Evolutionary conservation across 441 rosid genomes (phyloP).

Genomic region (Pelargonium cotyledonis): DNA sequence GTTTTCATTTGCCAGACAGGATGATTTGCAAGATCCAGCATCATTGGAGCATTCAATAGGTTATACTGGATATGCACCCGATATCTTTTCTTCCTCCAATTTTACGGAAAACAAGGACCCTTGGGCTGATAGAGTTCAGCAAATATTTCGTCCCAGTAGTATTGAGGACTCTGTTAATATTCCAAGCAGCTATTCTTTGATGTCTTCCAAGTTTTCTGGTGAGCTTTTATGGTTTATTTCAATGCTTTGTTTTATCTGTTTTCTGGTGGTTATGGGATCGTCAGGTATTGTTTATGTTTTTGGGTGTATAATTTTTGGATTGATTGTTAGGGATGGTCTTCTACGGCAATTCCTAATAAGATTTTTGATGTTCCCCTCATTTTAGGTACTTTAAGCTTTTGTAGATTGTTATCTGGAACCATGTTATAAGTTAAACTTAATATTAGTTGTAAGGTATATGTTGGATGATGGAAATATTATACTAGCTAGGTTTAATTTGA

Average conservation of each 20-base stretch:
- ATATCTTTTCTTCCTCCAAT: slow-evolving; percentile 23
- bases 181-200: slow-evolving; percentile 19
- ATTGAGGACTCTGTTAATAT: slow-evolving; percentile 26
- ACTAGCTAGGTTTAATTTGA: too few species aligned
- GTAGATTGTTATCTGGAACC: too few species aligned
- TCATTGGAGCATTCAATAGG: slow-evolving; percentile 22
- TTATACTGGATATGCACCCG: slow-evolving; percentile 19
- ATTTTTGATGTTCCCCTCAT: too few species aligned
- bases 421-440: too few species aligned
- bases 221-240: slow-evolving; percentile 17
- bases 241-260: slow-evolving; percentile 14
- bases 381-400: too few species aligned
- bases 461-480: too few species aligned
- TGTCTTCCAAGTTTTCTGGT: slow-evolving; percentile 34
- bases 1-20: slow-evolving; percentile 62
- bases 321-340: too few species aligned
- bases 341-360: too few species aligned
- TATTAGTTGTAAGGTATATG: too few species aligned
- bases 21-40: slow-evolving; percentile 27
- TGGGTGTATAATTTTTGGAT: too few species aligned
- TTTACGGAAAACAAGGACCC: slow-evolving; percentile 24
- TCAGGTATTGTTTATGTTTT: too few species aligned
- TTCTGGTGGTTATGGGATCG: not conserved
- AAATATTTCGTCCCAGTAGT: slow-evolving; percentile 27
- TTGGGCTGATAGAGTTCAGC: slow-evolving; percentile 22